Evolutionary conservation across 306 rosid genomes (phyloP).

Genomic region (Medicago ruthenica): DNA sequence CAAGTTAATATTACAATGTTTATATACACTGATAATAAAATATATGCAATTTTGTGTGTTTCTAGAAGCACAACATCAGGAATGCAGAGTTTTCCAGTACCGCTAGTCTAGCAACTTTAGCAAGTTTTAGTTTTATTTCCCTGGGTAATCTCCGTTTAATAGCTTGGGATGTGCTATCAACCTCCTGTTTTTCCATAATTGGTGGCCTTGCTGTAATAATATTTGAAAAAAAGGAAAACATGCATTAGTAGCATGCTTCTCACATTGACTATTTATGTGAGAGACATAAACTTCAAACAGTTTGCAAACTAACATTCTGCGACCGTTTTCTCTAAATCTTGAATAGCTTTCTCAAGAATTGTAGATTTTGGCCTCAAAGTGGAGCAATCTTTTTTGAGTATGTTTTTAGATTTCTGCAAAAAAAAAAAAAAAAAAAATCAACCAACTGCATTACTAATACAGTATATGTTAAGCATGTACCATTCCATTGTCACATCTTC

Average conservation of each 20-base stretch:
- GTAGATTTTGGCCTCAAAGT: constrained; percentile 71
- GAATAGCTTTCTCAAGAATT: constrained; percentile 85
- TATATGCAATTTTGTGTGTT: constrained; percentile 4
- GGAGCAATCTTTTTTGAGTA: constrained; percentile 78
- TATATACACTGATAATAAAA: constrained; percentile 10
- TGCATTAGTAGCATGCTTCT: constrained; percentile 35
- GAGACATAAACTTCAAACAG: constrained; percentile 39
- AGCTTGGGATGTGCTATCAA: constrained; percentile 75
- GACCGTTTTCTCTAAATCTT: constrained; percentile 89
- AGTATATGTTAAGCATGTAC: constrained; percentile 3
- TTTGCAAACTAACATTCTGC: constrained; percentile 76
- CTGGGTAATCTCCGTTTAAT: constrained; percentile 94
- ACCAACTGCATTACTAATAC: constrained; percentile 33
- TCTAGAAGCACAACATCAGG: constrained; percentile 35
- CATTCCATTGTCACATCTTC: constrained; percentile 26
- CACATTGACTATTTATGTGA: constrained; percentile 25
- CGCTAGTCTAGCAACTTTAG: constrained; percentile 98
- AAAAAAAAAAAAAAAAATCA: constrained; percentile 20
- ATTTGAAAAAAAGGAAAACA: constrained; percentile 29
- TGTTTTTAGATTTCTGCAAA: constrained; percentile 70
- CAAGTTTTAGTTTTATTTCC: constrained; percentile 93
- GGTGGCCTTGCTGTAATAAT: constrained; percentile 92
- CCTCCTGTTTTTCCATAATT: constrained; percentile 77
- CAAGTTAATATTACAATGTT: constrained; percentile 28
- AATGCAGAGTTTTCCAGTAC: constrained; percentile 52